These are phyloP conservation scores for Boletus reticuloceps DNA, from an alignment of 768 basidiomycete species.

Conservation along the genomic window DNA sequence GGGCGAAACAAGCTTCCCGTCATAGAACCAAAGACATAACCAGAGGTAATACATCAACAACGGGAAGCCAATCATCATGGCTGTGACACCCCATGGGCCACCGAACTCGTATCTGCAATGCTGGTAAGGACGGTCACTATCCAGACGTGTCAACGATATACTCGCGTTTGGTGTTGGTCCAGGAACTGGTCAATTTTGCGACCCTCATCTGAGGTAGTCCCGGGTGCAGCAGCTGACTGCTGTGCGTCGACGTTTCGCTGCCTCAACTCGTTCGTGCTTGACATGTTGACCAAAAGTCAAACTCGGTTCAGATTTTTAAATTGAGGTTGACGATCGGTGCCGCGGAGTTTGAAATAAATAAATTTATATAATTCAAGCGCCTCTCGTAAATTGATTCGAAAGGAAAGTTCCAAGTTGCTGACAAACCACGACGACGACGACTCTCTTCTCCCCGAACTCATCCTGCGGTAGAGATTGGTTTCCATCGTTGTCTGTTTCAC, in stretches of 20 bases:
- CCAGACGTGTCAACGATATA: background rate
- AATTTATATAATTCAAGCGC: conserved; percentile 14
- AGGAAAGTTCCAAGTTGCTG: conserved; percentile 1
- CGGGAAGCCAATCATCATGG: conserved; percentile 95
- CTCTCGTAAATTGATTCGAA: conserved; percentile 11
- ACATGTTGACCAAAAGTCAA: conserved; percentile 22
- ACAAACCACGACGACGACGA: conserved; percentile 16
- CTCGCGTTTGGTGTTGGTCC: conserved; percentile 65
- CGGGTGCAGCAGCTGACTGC: conserved; percentile 13
- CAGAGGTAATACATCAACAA: conserved; percentile 98
- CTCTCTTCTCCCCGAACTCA: conserved; percentile 1
- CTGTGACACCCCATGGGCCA: conserved; percentile 85
- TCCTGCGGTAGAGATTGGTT: conserved; percentile 12
- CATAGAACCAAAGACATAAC: conserved; percentile 96
- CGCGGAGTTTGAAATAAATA: conserved; percentile 4
- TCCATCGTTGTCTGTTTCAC: conserved; percentile 14
- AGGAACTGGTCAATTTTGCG: conserved; percentile 69
- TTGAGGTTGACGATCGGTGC: background rate
- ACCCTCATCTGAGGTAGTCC: conserved; percentile 62
- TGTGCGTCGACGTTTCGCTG: conserved; percentile 25
- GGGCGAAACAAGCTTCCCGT: conserved; percentile 77
- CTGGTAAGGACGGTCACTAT: conserved; percentile 2
- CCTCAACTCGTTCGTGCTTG: conserved; percentile 26
- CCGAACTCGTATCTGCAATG: conserved; percentile 87
- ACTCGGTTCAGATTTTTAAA: conserved; percentile 13